Base-by-base conservation (phyloP, 2,329 filamentous ascomycete genomes). In the Pseudogymnoascus sp. region DNA sequence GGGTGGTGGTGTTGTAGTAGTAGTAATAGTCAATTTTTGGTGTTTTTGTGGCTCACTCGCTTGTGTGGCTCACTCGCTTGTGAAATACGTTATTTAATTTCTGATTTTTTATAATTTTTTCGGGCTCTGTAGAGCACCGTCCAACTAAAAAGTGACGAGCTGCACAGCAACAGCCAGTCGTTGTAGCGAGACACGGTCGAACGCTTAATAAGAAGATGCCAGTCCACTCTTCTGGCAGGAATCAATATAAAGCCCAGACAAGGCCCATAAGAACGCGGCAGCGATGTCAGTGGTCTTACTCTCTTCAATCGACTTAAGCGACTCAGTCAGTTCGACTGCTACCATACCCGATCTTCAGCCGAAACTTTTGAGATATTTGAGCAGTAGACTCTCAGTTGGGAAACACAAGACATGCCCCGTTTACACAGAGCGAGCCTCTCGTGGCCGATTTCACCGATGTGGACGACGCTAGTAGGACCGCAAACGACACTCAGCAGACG, bases 281-380 rank as follows among this genome's bases (percentile, higher is more conserved):
- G 7, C 6, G 49, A 22, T n/a, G 49, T 30, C 49, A 25, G 49
- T n/a, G 25, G 49, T 58, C 16, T 58, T 30, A 6, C 4, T 58
- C 49, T 30, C n/a, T 22, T 22, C 25, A 22, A 58, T 30, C 49
- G 16, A 58, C 49, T 4, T 4, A 58, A 58, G 49, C 25, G 25
- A 30, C 25, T 28, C 16, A 23, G 25, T 30, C 2, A 30, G 49
- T 30, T 22, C 49, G 49, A 58, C 25, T 8, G 16, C 23, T 58
- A 22, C 16, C 49, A 25, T 58, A 30, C 16, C 49, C 49, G 16
- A 30, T 58, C 49, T 22, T n/a, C 49, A 30, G 3, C 25, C 49
- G 49, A 58, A 30, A 22, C 49, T 22, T 58, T n/a, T n/a, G 16
- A 58, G 23, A 22, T 58, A 58, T 58, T 58, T 58, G 49, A 58